phyloP scores from a whole-genome alignment of 2,329 filamentous ascomycete species.

The Verticillium tricorpus region DNA sequence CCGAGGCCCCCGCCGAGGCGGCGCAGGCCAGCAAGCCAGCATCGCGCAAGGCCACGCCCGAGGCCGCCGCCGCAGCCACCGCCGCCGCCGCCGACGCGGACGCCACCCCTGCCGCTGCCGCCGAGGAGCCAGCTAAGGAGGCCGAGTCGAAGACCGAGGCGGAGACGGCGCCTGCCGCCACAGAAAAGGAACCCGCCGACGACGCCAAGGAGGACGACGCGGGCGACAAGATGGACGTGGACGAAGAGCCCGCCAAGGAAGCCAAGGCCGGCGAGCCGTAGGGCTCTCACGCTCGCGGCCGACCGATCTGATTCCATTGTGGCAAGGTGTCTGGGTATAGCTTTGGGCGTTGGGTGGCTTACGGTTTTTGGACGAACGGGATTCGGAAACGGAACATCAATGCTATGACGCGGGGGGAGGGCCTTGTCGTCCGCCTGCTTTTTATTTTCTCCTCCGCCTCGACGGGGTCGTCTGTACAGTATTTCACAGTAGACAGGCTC shows the following conservation, averaged over 20 bases:
- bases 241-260: slow-evolving; percentile 2
- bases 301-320: neutral
- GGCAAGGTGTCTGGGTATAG: neutral
- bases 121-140: slow-evolving; percentile 16
- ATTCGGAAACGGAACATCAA: neutral
- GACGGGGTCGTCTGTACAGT: neutral
- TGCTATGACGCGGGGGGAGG: neutral
- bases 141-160: slow-evolving; percentile 5
- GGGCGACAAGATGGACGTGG: slow-evolving; percentile 16
- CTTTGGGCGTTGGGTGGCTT: neutral
- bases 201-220: slow-evolving; percentile 10
- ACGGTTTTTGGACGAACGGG: neutral
- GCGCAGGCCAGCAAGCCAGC: slow-evolving; percentile 17
- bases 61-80: slow-evolving; percentile 3
- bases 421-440: neutral
- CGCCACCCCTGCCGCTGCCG: slow-evolving; percentile 2
- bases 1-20: slow-evolving; percentile 24
- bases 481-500: neutral
- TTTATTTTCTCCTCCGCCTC: neutral
- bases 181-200: slow-evolving; percentile 12
- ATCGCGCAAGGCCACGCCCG: slow-evolving; percentile 4
- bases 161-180: slow-evolving; percentile 1
- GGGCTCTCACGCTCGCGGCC: neutral
- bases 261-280: neutral
- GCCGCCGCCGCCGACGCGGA: slow-evolving; percentile 7